Evolutionary conservation across 768 basidiomycete species (phyloP), one percentile per base, ranked within the genome.

Genomic region (Boletus reticulatus): DNA sequence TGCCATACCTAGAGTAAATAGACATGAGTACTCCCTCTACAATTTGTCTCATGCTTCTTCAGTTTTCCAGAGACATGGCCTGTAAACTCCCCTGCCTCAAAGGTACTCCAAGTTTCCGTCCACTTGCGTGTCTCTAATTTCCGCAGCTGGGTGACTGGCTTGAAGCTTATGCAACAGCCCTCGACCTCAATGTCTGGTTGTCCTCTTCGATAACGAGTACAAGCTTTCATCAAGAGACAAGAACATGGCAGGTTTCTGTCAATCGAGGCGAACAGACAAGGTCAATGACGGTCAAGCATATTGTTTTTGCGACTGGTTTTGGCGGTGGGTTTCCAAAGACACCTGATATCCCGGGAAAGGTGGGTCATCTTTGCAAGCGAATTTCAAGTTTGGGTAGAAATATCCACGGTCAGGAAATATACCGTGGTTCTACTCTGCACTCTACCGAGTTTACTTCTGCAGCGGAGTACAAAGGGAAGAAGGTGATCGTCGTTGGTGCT

Each of bases 101-200:
- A 85, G 72, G 79, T 79, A 52, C 27, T 36, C 14, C 12, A 36
- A 36, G 12, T 41, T 52, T 39, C 9, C 17, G 9, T 27, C 13
- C 5, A 50, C 17, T 41, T 24, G 2, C 37, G 11, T 27, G n/a
- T 34, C 16, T n/a, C n/a, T 39, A 27, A 22, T 36, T 9, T 29
- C 10, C 43, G 17, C 34, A 84, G 81, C 68, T 87, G 36, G 84
- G 78, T 5, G 81, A 83, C 57, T 88, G 82, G 82, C 75, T 88
- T 1, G 85, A 88, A 64, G 71, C 64, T 9, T 88, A 88, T 55
- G 84, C 80, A 0, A 72, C 78, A 11, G 65, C 77, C 4, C 72
- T 86, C 53, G 86, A 87, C 55, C 63, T 89, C 9, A 80, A 84
- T 58, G 78, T 84, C 17, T 87, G 84, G 87, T 78, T 77, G 0